Evolutionary conservation across 805 yeast species (phyloP), one percentile per base, ranked within the genome.

Genomic region (Suhomyces faveliae): DNA sequence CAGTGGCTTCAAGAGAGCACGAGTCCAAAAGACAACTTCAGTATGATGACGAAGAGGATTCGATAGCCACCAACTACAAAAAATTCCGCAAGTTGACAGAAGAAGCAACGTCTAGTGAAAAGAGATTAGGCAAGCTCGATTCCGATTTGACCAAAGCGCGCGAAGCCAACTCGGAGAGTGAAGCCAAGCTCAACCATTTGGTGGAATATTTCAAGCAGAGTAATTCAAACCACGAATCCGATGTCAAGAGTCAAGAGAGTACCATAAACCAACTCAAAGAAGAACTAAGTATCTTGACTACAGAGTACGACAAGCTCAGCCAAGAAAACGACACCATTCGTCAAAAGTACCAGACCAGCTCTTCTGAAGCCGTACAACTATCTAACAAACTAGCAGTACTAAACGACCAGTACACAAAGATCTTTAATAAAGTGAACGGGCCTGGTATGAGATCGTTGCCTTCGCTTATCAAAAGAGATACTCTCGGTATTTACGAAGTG

Each of bases 381-480:
- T 60, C 71, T 3, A 49, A 50, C 1, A 53, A 53, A 37, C 51
- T 71, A 5, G 51, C 43, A 4, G 45, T 44, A 6, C 48, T 61
- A 5, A 62, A 59, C 40, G 59, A 53, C 2, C 55, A 52, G 21
- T 60, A 62, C 37, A 24, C 15, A 0, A 48, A 46, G 35, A 52
- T 69, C 4, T 53, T 51, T 11, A 35, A 35, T 10, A 67, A 66
- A 48, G 37, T 64, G 4, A 56, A 57, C 30, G 72, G 73, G 0
- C 68, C 70, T 1, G 77, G 77, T 2, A 62, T 65, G 54, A 59
- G 56, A 21, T 47, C 63, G 1, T 56, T 73, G 21, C 77, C 77
- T 0, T 52, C 66, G 2, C 58, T 72, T 33, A 56, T 68, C 11
- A 59, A 61, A 27, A 64, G 62, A 45, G 76, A 72, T 35, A 70